Base-by-base conservation (phyloP, 192 early-diverging fungal genomes). In the Phlyctochytrium arcticum region DNA sequence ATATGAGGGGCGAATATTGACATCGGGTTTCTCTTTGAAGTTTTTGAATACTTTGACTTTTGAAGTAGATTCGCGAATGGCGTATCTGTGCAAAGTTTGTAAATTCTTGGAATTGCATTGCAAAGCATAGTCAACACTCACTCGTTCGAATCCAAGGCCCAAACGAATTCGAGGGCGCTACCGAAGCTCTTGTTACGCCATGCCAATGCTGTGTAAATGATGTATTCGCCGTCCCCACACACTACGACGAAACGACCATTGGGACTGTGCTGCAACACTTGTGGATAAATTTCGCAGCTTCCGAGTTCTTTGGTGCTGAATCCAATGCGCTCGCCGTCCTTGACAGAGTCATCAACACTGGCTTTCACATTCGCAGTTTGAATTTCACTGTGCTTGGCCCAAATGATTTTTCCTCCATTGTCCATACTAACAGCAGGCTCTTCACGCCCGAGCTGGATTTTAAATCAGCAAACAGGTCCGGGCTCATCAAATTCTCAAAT, bases 101-200 rank as follows among this genome's bases (percentile, higher is more conserved):
- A 26, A 30, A 44, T n/a, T 44, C 15, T 44, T 12, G 15, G 15
- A 44, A 2, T 19, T 44, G 39, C 39, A 44, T n/a, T 44, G 21
- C 2, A 2, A 44, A n/a, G n/a, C 21, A n/a, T 44, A 12, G 39
- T 19, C 39, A 53, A 27, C 10, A 53, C 67, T 30, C 58, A 69
- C 75, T 95, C 86, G 66, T 96, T 98, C 21, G 94, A 95, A 71
- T 98, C 93, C 55, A 84, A 75, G 27, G 92, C 93, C 97, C 97
- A 99, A 6, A 98, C 97, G 85, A 97, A 95, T 58, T 98, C 97
- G 27, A 92, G 74, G 2, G 88, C 97, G 36, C 85, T 88, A 6
- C 97, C 97, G 75, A 98, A 99, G 54, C 87, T 88, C 86, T 99
- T 99, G 86, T 99, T 99, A 71, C 97, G 84, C 97, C 97, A 99